Evolutionary conservation across 768 basidiomycete genomes (phyloP), one percentile per base, ranked within the genome.

Genomic region (Dictyophora rubrovolvata): DNA sequence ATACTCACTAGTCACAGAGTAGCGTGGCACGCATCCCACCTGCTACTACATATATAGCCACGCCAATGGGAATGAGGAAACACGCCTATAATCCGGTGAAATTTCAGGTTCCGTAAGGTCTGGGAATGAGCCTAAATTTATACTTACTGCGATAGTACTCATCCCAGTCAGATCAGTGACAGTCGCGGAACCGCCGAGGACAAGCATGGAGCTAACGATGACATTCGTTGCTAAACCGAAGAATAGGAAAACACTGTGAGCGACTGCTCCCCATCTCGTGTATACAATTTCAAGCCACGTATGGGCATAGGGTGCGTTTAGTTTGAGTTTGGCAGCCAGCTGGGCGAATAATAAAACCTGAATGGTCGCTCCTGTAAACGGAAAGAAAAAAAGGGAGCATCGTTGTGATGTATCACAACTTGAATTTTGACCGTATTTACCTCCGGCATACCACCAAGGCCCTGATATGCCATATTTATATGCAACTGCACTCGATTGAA

Each of bases 221-320:
- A 95, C 77, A 69, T 94, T 94, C 35, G 93, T 93, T 2, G 89
- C 85, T 8, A 96, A 74, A n/a, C 88, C 92, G 66, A 95, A 95
- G 75, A 89, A 86, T 77, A 94, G 83, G 76, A 95, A 94, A 7
- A 91, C 74, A 2, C 85, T 59, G 72, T 96, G 94, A 0, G 89
- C 91, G 14, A 77, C 62, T 6, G 70, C 81, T 0, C 93, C 94
- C 89, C 92, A 97, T 11, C 89, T 78, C 1, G 74, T 77, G 1
- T 79, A 81, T 55, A 94, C 82, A 63, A 96, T 92, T 68, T 96
- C 91, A 18, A 93, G 78, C 83, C 85, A 96, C 17, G 90, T 94
- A 58, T 89, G 87, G 0, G 87, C 86, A 61, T 86, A 84, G 0
- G 93, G 91, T 1, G 94, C 93, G 61, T 96, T 90, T 20, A 89